A percentile compares a stretch with the other conserved stretches of the same genome.
phyloP scores from a whole-genome alignment of 768 basidiomycete genomes.

The Russula sp. region DNA sequence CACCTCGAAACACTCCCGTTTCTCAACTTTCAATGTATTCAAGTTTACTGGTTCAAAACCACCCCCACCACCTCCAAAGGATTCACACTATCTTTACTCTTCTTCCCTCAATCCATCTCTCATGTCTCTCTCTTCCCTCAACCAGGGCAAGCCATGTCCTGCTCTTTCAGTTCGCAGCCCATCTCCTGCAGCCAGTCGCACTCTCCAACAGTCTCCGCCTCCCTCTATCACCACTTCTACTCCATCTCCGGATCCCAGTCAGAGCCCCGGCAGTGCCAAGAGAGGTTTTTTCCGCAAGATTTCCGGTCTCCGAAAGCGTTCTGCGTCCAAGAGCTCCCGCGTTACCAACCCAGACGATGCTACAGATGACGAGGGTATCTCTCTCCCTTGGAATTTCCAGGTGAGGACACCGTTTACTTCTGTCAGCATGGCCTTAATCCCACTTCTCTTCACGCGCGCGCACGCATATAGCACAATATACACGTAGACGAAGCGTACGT shows the following conservation, averaged over 20 bases:
- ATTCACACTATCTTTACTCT: slow-evolving; percentile 17
- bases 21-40: slow-evolving; percentile 24
- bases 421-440: neutral
- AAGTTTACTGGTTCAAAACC: slow-evolving; percentile 18
- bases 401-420: neutral
- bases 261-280: neutral
- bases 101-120: slow-evolving; percentile 12
- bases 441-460: neutral
- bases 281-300: slow-evolving; percentile 21
- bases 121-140: slow-evolving; percentile 13
- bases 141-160: neutral
- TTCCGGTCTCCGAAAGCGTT: slow-evolving; percentile 16
- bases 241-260: neutral
- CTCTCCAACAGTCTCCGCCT: slow-evolving; percentile 2
- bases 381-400: slow-evolving; percentile 24
- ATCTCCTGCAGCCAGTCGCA: slow-evolving; percentile 20
- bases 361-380: slow-evolving; percentile 18
- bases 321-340: slow-evolving; percentile 14
- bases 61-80: slow-evolving; percentile 21
- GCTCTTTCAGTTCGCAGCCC: slow-evolving; percentile 3
- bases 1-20: slow-evolving; percentile 18
- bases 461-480: slow-evolving; percentile 19
- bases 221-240: neutral
- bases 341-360: neutral
- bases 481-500: slow-evolving; percentile 24